phyloP scores from a whole-genome alignment of 306 rosid genomes.

The Medicago ruthenica region DNA sequence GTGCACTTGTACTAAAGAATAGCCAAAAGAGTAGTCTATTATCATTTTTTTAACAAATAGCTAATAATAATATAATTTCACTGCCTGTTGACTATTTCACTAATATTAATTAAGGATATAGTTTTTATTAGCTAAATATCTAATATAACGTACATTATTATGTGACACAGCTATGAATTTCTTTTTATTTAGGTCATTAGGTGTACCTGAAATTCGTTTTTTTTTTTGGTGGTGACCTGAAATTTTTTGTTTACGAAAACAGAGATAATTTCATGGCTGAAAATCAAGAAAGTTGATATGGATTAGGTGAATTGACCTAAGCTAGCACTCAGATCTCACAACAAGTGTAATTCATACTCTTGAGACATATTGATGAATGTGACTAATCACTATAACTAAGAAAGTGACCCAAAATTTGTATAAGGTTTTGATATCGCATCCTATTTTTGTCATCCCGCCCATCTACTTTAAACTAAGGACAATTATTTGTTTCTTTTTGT shows the following conservation, averaged over 20 bases:
- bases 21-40: conserved; percentile 3
- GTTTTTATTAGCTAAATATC: background rate
- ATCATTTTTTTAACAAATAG: background rate
- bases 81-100: conserved; percentile 3
- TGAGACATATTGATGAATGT: conserved; percentile 23
- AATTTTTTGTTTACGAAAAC: background rate
- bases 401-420: conserved; percentile 35
- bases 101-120: background rate
- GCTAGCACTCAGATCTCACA: conserved; percentile 24
- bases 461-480: conserved; percentile 40
- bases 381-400: conserved; percentile 28
- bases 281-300: conserved; percentile 47
- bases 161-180: background rate
- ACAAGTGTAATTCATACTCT: conserved; percentile 11
- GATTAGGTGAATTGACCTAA: conserved; percentile 51
- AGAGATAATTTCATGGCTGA: conserved; percentile 2
- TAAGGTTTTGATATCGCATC: conserved; percentile 36
- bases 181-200: background rate
- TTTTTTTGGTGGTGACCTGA: no score
- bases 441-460: conserved; percentile 37
- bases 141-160: conserved; percentile 1
- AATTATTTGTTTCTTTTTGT: conserved; percentile 34
- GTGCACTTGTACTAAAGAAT: background rate
- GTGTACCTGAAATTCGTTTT: conserved; percentile 13
- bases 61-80: background rate